phyloP scores from a whole-genome alignment of 1,284 basidiomycete species.

The Neolentinus lepideus region DNA sequence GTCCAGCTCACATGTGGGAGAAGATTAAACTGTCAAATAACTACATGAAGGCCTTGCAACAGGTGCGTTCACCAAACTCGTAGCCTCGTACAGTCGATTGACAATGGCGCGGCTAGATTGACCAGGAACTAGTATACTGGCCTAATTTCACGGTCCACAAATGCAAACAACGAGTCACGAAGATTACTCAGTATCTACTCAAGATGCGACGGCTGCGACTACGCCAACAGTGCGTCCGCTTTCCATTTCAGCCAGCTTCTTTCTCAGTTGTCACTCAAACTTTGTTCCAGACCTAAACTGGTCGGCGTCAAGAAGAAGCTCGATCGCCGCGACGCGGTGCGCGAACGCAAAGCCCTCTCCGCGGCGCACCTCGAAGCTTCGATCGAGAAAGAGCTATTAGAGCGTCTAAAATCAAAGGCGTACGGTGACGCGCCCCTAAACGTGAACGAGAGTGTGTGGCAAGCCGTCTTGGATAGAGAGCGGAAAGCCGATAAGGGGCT shows the following conservation, averaged over 20 bases:
- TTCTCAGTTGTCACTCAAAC: constrained; percentile 2
- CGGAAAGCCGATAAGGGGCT: constrained; percentile 38
- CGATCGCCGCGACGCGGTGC: constrained; percentile 87
- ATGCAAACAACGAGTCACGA: constrained; percentile 98
- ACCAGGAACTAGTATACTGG: constrained; percentile 95
- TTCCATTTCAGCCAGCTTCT: constrained; percentile 4
- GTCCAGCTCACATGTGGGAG: constrained; percentile 97
- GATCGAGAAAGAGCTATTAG: constrained; percentile 95
- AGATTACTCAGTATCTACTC: constrained; percentile 99
- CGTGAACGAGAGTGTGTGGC: constrained; percentile 98
- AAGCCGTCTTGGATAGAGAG: constrained; percentile 80
- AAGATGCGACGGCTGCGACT: constrained; percentile 92
- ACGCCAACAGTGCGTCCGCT: constrained; percentile 80
- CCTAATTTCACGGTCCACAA: constrained; percentile 97
- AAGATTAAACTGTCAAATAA: constrained; percentile 89
- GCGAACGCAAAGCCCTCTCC: constrained; percentile 93
- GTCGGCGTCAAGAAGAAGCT: constrained; percentile 97
- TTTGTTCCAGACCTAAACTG: constrained; percentile 70
- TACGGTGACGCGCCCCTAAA: constrained; percentile 98
- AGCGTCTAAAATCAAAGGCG: constrained; percentile 91
- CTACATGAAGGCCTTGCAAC: constrained; percentile 91
- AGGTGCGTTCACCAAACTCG: constrained; percentile 40
- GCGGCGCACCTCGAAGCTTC: constrained; percentile 92
- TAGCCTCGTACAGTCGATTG: background rate
- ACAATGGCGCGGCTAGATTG: constrained; percentile 56